These are phyloP conservation scores for Cudoniella acicularis DNA, from an alignment of 495 filamentous ascomycete genomes.

Conservation along the genomic window DNA sequence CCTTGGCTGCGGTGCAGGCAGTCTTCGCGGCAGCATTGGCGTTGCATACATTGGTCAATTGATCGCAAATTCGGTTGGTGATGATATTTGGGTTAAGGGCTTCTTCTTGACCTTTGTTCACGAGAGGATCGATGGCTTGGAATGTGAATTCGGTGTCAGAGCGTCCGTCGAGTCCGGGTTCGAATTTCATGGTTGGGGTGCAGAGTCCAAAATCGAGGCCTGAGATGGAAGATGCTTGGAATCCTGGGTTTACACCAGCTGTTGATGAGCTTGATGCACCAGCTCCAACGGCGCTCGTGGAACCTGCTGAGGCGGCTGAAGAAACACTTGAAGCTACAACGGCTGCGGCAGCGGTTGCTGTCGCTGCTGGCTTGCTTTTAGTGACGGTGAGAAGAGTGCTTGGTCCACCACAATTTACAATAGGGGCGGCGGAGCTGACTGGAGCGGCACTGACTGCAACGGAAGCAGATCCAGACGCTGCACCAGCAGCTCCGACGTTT, in stretches of 20 bases:
- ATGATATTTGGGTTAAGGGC: constrained; percentile 62
- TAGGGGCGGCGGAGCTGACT: neutral
- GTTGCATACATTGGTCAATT: constrained; percentile 41
- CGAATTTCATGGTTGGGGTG: constrained; percentile 53
- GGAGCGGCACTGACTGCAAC: neutral
- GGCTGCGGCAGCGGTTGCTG: neutral
- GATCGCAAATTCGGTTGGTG: constrained; percentile 59
- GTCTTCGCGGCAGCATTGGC: constrained; percentile 39
- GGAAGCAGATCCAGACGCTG: neutral
- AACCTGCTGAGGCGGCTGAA: constrained; percentile 6
- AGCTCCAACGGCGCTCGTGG: neutral
- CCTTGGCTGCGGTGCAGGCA: constrained; percentile 36
- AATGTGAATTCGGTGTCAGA: constrained; percentile 49
- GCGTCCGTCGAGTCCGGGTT: constrained; percentile 44
- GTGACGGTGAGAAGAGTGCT: constrained; percentile 15
- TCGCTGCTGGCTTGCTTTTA: neutral
- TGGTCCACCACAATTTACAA: neutral
- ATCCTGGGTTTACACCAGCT: constrained; percentile 3
- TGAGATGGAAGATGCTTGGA: constrained; percentile 23
- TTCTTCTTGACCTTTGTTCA: constrained; percentile 46
- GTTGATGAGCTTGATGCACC: neutral
- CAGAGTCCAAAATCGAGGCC: constrained; percentile 50
- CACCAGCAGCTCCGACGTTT: constrained; percentile 1
- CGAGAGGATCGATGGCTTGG: constrained; percentile 44
- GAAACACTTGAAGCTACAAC: neutral